Evolutionary conservation across 805 yeast genomes (phyloP).

Genomic region (Ascoidea rubescens): DNA sequence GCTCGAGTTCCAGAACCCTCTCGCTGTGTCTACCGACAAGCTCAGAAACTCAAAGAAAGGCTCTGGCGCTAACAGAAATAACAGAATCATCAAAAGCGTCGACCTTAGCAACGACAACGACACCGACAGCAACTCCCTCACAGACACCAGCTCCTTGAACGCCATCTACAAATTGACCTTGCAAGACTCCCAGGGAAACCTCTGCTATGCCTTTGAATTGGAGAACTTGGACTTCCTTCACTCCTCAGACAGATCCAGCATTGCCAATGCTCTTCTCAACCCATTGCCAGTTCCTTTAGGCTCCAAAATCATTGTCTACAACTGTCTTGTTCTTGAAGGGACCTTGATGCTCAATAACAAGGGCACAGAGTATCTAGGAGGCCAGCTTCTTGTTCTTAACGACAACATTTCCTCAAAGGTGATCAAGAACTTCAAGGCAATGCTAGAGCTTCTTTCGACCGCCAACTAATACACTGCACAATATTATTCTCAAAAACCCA

Average conservation of each 20-base stretch:
- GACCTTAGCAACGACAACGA: too few species aligned
- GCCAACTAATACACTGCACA: too few species aligned
- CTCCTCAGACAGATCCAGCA: background rate
- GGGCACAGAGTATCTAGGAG: background rate
- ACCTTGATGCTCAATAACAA: too few species aligned
- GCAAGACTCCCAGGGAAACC: background rate
- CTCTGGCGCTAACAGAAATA: background rate
- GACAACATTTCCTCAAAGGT: too few species aligned
- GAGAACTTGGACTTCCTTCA: background rate
- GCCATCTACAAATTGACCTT: background rate
- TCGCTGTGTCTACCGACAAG: background rate
- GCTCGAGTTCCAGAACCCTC: background rate
- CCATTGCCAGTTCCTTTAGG: background rate
- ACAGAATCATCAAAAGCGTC: background rate
- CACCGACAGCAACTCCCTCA: too few species aligned
- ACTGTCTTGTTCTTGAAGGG: background rate
- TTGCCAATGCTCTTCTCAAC: too few species aligned
- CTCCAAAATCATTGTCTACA: too few species aligned
- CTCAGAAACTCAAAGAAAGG: background rate
- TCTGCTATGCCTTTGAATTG: background rate
- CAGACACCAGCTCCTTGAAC: background rate
- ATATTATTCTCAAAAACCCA: too few species aligned
- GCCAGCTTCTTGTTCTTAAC: background rate
- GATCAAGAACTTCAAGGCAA: background rate
- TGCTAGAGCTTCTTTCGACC: too few species aligned